A percentile compares a stretch with the other conserved stretches of the same genome.
Conservation (phyloP, 176 grass and related monocot genomes). For the Oryza australiensis region DNA sequence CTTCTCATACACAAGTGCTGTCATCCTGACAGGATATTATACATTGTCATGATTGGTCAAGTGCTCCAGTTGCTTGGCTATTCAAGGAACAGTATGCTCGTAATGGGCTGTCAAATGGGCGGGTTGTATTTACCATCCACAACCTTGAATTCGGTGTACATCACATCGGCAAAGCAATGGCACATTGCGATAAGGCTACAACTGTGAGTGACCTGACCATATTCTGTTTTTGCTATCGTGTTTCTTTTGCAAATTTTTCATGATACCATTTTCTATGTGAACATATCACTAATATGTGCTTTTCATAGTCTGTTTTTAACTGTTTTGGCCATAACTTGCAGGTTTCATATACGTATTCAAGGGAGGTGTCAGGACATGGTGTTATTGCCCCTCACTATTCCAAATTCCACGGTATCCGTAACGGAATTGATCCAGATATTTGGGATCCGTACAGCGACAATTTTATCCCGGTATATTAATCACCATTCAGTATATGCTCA, state of each 20-base stretch:
- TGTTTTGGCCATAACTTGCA: conserved; percentile 38
- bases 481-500: neutral
- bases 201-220: conserved; percentile 58
- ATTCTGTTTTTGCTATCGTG: conserved; percentile 21
- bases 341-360: conserved; percentile 87
- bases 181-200: conserved; percentile 79
- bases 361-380: conserved; percentile 79
- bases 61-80: conserved; percentile 91
- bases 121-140: conserved; percentile 94
- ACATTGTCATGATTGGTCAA: conserved; percentile 98
- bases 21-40: conserved; percentile 78
- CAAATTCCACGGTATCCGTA: conserved; percentile 78
- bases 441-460: conserved; percentile 71
- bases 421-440: conserved; percentile 81
- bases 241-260: conserved; percentile 18
- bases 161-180: conserved; percentile 86
- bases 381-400: conserved; percentile 80
- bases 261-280: neutral
- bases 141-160: conserved; percentile 93
- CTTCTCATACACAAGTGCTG: neutral
- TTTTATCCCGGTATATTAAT: conserved; percentile 54
- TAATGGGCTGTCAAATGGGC: conserved; percentile 64
- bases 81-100: conserved; percentile 82
- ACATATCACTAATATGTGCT: neutral
- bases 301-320: conserved; percentile 19